Evolutionary conservation across 73 alveolate species (phyloP).

Genomic region (Paraurostyla sp.): DNA sequence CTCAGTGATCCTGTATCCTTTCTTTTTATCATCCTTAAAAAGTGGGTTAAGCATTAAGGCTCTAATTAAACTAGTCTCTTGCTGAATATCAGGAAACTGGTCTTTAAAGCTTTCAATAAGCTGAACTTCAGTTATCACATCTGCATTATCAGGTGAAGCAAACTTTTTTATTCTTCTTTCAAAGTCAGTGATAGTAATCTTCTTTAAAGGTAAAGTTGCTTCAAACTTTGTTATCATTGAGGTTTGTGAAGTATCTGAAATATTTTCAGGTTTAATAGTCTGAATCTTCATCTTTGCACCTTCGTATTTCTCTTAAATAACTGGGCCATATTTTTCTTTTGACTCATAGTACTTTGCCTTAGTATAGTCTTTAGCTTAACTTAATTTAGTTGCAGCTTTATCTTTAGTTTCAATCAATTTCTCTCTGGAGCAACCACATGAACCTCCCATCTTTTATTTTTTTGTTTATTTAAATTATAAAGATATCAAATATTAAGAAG

Average conservation of each 20-base stretch:
- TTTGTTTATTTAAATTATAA: too few relatives aligned
- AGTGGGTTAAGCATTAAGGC: background rate
- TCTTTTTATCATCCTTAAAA: background rate
- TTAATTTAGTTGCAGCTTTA: background rate
- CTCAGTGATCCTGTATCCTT: background rate
- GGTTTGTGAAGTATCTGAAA: background rate
- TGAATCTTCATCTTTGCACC: background rate
- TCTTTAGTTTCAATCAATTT: background rate
- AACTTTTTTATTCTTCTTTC: conserved; percentile 38
- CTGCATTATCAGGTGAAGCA: background rate
- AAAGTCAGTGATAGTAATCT: background rate
- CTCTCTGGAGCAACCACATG: conserved; percentile 36
- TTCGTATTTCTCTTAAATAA: background rate
- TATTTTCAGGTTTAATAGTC: background rate
- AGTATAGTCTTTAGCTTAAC: background rate
- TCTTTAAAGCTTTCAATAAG: conserved; percentile 29
- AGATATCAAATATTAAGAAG: background rate
- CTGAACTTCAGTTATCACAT: background rate
- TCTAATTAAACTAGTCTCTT: conserved; percentile 5
- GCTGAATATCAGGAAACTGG: background rate
- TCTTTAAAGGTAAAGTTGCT: background rate
- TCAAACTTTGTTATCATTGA: conserved; percentile 9
- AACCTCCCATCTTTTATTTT: conserved; percentile 6
- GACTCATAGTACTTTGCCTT: conserved; percentile 15
- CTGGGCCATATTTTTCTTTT: background rate